Base-by-base conservation (phyloP, 345 rosid genomes). In the Passiflora organensis region DNA sequence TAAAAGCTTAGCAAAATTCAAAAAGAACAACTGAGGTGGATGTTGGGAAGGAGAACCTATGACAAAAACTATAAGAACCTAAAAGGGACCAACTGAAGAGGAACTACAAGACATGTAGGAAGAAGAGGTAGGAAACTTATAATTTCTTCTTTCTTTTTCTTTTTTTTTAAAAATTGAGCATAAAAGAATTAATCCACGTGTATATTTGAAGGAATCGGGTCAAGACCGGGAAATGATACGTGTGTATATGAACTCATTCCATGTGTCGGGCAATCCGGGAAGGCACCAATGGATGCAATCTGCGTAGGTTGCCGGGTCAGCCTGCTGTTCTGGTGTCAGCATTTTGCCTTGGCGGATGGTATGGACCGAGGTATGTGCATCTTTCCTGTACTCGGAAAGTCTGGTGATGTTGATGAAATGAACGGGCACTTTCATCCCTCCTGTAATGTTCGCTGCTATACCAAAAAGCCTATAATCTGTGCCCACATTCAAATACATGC, bases 281-380 rank as follows among this genome's bases (percentile, higher is more conserved):
- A 91, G 88, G 56, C 98, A 91, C 98, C 98, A 91, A 44, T 91
- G 98, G 62, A 91, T 86, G 59, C 98, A 91, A 63, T 91, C 98
- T 0, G 98, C 98, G 9, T 76, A 91, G 0, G 81, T 88, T 24
- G 80, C 75, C 0, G 95, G 96, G 53, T 91, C 84, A 6, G 88
- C 93, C 67, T 82, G 63, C 54, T 91, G 96, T 39, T 83, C 87
- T 2, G 83, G 76, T 0, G 93, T 80, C 23, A 88, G 64, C 73
- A 81, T 72, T 62, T 88, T 86, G 64, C 96, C 96, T 68, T 91
- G 90, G 2, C 88, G 81, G 55, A 85, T 79, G 32, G 96, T 88
- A 59, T 91, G 18, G 34, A 88, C 82, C 0, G 95, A 81, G 18
- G 96, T 88, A 51, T 91, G 98, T 9, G 95, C 98, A 58, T 91